Percentiles rank a stretch among this genome's conserved stretches.
These are phyloP conservation scores for Xylaria cubensis DNA, from an alignment of 495 filamentous ascomycete species.

Conservation along the genomic window DNA sequence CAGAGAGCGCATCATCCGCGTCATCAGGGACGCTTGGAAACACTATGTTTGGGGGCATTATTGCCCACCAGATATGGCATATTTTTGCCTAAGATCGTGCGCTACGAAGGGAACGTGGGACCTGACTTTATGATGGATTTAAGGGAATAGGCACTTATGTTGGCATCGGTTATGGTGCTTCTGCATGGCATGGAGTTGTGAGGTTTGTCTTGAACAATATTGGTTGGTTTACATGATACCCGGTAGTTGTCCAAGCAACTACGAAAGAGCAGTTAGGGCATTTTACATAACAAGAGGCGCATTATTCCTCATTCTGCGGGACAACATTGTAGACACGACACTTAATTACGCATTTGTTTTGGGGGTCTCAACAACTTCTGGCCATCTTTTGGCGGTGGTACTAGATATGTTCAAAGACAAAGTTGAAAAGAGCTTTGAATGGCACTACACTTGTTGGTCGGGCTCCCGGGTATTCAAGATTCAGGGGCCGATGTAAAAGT, in stretches of 20 bases:
- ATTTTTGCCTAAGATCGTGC: constrained; percentile 23
- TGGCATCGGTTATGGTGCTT: constrained; percentile 7
- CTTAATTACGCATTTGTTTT: neutral
- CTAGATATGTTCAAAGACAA: neutral
- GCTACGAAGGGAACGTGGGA: neutral
- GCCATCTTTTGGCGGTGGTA: neutral
- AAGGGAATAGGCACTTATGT: too few species aligned
- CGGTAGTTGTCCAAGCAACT: constrained; percentile 8
- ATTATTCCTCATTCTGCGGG: neutral
- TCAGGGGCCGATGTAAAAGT: constrained; percentile 27
- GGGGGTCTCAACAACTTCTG: neutral
- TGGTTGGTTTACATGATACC: constrained; percentile 24
- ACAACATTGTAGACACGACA: neutral
- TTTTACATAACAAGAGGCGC: constrained; percentile 15
- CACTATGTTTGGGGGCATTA: constrained; percentile 33
- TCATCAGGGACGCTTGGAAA: constrained; percentile 35
- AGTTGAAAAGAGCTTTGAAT: too few species aligned
- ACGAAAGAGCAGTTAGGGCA: neutral
- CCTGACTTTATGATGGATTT: neutral
- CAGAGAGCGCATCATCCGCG: constrained; percentile 22
- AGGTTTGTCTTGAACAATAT: constrained; percentile 20
- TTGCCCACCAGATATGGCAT: constrained; percentile 41
- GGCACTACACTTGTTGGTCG: neutral
- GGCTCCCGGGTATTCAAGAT: constrained; percentile 18
- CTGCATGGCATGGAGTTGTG: constrained; percentile 29